Evolutionary conservation across 495 filamentous ascomycete genomes (phyloP), one percentile per base, ranked within the genome.

Genomic region (Penicillium fimorum): DNA sequence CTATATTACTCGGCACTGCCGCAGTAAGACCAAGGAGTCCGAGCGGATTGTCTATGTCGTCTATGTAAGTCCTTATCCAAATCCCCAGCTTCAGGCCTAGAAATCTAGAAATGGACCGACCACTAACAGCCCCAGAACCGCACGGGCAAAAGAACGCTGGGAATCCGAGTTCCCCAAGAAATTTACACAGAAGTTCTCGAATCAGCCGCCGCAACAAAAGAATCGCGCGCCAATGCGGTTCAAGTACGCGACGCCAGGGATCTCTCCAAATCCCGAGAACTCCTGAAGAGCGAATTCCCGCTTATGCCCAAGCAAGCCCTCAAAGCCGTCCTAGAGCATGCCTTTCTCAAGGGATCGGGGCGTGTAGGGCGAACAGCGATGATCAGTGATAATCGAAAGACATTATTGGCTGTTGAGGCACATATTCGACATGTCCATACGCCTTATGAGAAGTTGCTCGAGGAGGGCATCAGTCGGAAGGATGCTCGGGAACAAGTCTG

Each of bases 341-440:
- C 78, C 5, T 82, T 80, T 53, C 57, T 73, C 37, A 82, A 80
- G 48, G 74, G 75, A 4, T 79, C 79, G 9, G 74, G 80, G 8
- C 66, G 78, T 24, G 80, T 84, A 0, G 80, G 80, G 0, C 67
- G 81, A 5, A 71, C 71, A 0, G 56, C 62, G 8, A 71, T 57
- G 27, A 64, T 63, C 9, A 53, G 65, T 0, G 73, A 81, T 38
- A 58, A 68, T 24, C 60, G 64, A 2, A 80, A 76, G 56, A 74
- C 72, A 2, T 45, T 55, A 2, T 50, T 78, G 29, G 81, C 80
- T 4, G 76, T 79, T 3, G 75, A 80, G 47, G 81, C 81, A 17
- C 75, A 82, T 67, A 71, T 82, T 46, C 70, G 81, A 42, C 80
- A 82, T 59, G 63, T 51, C 2, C 72, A 77, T 57, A 82, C 79